Conservation (phyloP, 2,329 filamentous ascomycete genomes). For the Fusarium algeriense region DNA sequence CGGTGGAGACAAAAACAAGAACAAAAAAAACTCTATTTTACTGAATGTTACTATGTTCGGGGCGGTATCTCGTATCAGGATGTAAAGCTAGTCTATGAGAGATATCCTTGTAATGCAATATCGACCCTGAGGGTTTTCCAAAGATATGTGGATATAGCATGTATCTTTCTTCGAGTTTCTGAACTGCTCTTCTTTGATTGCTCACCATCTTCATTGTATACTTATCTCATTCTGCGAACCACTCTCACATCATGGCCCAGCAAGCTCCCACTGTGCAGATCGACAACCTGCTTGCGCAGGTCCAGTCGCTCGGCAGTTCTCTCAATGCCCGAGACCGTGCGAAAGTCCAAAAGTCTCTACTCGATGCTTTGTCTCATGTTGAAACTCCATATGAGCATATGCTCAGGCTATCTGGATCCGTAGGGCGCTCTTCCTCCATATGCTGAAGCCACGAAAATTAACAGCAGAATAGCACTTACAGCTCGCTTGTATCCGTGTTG, state of each 20-base stretch:
- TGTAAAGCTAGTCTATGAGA: too few species aligned
- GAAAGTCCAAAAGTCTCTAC: not conserved
- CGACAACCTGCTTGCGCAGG: not conserved
- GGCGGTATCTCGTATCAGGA: too few species aligned
- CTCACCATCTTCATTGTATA: not conserved
- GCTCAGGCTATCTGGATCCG: not conserved
- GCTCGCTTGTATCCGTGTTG: not conserved
- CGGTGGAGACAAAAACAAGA: too few species aligned
- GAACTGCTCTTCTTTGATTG: not conserved
- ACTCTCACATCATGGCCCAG: not conserved
- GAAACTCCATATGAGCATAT: not conserved
- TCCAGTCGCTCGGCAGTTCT: not conserved
- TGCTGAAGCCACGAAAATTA: not conserved
- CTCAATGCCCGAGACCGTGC: not conserved
- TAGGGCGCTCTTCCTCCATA: not conserved
- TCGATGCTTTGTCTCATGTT: not conserved
- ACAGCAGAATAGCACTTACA: not conserved
- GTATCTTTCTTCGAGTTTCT: too few species aligned
- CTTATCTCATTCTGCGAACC: not conserved
- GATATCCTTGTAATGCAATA: not conserved
- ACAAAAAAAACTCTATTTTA: too few species aligned
- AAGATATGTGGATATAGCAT: not conserved
- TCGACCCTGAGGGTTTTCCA: not conserved
- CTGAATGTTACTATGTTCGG: too few species aligned
- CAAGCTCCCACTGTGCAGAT: not conserved